Percentiles rank a stretch among this genome's conserved stretches.
Evolutionary conservation across 1,139 yeast genomes (phyloP).

Genomic region (Hyphopichia buzzinii): DNA sequence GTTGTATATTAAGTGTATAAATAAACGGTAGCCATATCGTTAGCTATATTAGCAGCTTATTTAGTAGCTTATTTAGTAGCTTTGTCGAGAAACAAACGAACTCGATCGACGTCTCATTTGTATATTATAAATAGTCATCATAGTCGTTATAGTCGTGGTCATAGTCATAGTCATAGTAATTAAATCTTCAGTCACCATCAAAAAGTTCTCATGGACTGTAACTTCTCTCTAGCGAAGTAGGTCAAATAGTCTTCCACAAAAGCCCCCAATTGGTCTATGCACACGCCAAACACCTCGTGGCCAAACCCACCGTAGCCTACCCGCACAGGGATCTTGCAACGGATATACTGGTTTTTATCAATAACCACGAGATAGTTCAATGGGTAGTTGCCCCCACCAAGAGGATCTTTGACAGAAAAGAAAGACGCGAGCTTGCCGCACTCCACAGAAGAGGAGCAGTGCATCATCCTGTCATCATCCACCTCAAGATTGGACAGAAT

Average conservation of each 20-base stretch:
- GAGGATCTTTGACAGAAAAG: constrained; percentile 39
- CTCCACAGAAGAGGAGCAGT: constrained; percentile 11
- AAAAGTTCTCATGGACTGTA: neutral
- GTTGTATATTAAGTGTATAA: neutral
- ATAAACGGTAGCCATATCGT: neutral
- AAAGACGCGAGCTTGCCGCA: constrained; percentile 22
- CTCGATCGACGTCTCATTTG: too few relatives aligned
- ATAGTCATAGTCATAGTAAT: too few relatives aligned
- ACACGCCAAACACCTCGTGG: constrained; percentile 20
- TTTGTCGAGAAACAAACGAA: too few relatives aligned
- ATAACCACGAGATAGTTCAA: constrained; percentile 38
- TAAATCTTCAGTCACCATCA: too few relatives aligned
- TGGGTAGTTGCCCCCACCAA: constrained; percentile 54
- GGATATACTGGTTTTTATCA: constrained; percentile 19
- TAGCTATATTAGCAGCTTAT: too few relatives aligned
- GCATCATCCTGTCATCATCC: constrained; percentile 2
- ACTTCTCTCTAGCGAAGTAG: constrained; percentile 8
- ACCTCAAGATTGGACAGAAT: constrained; percentile 11
- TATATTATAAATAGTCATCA: too few relatives aligned
- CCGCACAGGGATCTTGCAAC: constrained; percentile 23
- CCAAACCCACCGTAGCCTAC: constrained; percentile 14
- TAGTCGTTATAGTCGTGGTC: too few relatives aligned
- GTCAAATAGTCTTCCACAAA: constrained; percentile 21
- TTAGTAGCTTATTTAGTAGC: too few relatives aligned
- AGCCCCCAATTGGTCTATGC: constrained; percentile 15